Conservation (phyloP, 345 rosid genomes). For the Camelina sativa region DNA sequence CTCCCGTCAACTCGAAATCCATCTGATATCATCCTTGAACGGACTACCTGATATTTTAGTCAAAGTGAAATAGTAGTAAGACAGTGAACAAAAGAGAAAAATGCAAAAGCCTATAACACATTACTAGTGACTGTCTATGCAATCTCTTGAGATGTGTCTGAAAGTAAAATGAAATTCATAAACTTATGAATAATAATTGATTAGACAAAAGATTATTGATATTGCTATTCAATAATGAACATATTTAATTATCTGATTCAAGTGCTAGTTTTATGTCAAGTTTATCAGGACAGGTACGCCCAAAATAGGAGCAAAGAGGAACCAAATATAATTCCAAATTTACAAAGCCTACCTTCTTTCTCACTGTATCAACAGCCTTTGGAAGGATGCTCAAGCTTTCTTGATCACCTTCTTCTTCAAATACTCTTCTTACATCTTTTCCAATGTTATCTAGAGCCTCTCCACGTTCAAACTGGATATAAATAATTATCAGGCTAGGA, state of each 20-base stretch:
- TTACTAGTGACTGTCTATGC: not conserved
- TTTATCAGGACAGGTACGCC: not conserved
- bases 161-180: not conserved
- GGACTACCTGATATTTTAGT: slow-evolving; percentile 68
- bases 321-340: not conserved
- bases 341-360: slow-evolving; percentile 69
- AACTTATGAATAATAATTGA: not conserved
- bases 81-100: slow-evolving; percentile 24
- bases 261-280: slow-evolving; percentile 12
- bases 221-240: not conserved
- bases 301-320: slow-evolving; percentile 32
- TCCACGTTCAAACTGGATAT: slow-evolving; percentile 88
- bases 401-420: slow-evolving; percentile 86
- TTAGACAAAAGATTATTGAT: not conserved
- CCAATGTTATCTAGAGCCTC: slow-evolving; percentile 88
- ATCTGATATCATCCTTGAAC: slow-evolving; percentile 78
- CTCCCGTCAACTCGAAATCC: slow-evolving; percentile 95
- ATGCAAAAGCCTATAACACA: slow-evolving; percentile 20
- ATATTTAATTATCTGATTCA: not conserved
- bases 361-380: slow-evolving; percentile 83
- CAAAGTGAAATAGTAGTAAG: slow-evolving; percentile 32
- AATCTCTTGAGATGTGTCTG: slow-evolving; percentile 18
- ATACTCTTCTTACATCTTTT: slow-evolving; percentile 62
- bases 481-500: slow-evolving; percentile 22
- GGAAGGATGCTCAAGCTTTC: slow-evolving; percentile 80